Evolutionary conservation across 148 eudicot genomes (phyloP), one percentile per base, ranked within the genome.

Genomic region (Rhododendron molle): DNA sequence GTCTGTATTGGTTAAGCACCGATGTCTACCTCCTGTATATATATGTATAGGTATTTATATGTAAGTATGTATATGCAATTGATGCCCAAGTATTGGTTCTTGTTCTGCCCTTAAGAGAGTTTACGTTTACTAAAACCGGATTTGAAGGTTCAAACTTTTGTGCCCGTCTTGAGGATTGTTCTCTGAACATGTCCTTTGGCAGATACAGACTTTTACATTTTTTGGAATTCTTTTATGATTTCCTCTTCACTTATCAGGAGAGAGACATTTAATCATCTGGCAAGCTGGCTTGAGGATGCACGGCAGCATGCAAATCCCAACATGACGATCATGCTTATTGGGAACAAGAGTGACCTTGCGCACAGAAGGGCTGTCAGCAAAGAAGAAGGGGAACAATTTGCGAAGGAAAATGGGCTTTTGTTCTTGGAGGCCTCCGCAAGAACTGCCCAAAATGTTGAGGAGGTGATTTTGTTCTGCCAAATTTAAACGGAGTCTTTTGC

Each of bases 361-460:
- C 95, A 94, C 78, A 87, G 95, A 86, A 94, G 98, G 79, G 98
- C 98, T 86, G 98, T 94, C 78, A 94, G 93, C 87, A 91, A 85
- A 87, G 98, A 94, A 91, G 98, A 94, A 88, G 98, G 98, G 4
- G 95, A 94, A 88, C 98, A 94, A 81, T 94, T 94, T 87, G 94
- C 98, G 0, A 93, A 92, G 88, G 95, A 94, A 87, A 90, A 93
- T 87, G 95, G 94, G 56, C 93, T 94, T 72, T 65, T 94, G 65
- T 94, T 93, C 90, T 81, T 93, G 85, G 98, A 94, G 87, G 91
- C 91, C 56, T 94, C 98, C 78, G 95, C 98, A 16, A 94, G 92
- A 89, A 91, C 98, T 4, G 95, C 90, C 30, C 93, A 90, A 80
- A 89, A 92, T 89, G 95, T 94, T 79, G 98, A 94, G 86, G 98